Conservation (phyloP, 768 basidiomycete genomes). For the Cubamyces sp. region DNA sequence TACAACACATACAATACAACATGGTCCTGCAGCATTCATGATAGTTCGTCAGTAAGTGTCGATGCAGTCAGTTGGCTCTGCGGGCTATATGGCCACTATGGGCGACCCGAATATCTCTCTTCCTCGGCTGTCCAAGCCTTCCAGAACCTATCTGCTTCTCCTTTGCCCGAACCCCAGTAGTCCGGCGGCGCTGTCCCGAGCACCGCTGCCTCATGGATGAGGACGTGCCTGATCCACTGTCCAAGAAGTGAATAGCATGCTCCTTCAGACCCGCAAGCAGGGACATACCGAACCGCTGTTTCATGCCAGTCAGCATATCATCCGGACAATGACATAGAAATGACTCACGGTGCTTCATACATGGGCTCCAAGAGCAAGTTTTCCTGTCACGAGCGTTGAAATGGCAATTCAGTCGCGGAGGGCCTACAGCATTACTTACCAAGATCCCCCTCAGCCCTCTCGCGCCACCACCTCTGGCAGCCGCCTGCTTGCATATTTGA, state of each 20-base stretch:
- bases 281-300: conserved; percentile 66
- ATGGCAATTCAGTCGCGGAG: background rate
- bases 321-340: conserved; percentile 6
- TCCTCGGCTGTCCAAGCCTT: conserved; percentile 79
- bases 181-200: conserved; percentile 62
- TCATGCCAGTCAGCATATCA: conserved; percentile 11
- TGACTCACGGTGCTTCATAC: conserved; percentile 88
- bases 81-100: background rate
- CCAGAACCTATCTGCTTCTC: conserved; percentile 69
- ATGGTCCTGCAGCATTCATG: conserved; percentile 11
- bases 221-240: conserved; percentile 80
- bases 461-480: conserved; percentile 86
- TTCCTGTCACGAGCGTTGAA: conserved; percentile 54
- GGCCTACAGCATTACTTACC: conserved; percentile 46
- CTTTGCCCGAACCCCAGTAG: conserved; percentile 71
- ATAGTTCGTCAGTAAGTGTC: background rate
- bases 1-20: conserved; percentile 22
- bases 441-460: conserved; percentile 88
- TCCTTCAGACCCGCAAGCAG: background rate
- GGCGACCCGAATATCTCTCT: conserved; percentile 22
- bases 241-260: conserved; percentile 18
- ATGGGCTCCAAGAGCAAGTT: conserved; percentile 82
- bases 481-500: conserved; percentile 80
- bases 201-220: conserved; percentile 75
- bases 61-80: background rate